These are phyloP conservation scores for Acanthamoeba lenticulata DNA, from an alignment of 208 protist genomes.

Conservation along the genomic window DNA sequence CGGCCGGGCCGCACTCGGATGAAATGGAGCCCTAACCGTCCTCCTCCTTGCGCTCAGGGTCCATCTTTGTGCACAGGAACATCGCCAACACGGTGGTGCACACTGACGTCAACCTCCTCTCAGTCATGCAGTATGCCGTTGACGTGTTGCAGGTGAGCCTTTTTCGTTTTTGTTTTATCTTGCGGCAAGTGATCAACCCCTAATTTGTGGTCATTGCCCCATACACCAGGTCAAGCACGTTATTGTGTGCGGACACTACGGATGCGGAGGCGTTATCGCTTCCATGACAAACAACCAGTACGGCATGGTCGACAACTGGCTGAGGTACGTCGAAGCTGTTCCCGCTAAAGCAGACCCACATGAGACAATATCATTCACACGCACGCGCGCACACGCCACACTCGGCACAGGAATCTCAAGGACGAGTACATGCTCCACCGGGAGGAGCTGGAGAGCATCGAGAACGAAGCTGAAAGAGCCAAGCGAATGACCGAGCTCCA, in stretches of 20 bases:
- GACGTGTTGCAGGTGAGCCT: slow-evolving; percentile 93
- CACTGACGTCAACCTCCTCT: slow-evolving; percentile 92
- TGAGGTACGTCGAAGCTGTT: neutral
- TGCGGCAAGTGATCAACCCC: no score
- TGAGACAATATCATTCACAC: neutral
- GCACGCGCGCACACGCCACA: no score
- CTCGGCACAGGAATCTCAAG: slow-evolving; percentile 65
- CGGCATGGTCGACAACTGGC: slow-evolving; percentile 78
- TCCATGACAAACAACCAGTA: slow-evolving; percentile 57
- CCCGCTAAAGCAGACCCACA: no score
- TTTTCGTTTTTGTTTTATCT: no score
- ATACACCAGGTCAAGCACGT: slow-evolving; percentile 88
- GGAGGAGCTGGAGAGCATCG: slow-evolving; percentile 69
- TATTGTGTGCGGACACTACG: slow-evolving; percentile 95
- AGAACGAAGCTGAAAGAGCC: neutral
- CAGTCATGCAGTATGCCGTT: slow-evolving; percentile 94
- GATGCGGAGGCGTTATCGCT: slow-evolving; percentile 92
- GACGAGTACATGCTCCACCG: slow-evolving; percentile 72
- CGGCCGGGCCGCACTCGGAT: neutral
- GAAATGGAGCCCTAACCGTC: no score
- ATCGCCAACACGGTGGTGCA: slow-evolving; percentile 93
- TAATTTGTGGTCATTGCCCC: neutral
- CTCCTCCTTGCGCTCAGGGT: neutral
- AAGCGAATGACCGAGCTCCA: slow-evolving; percentile 72
- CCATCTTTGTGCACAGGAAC: slow-evolving; percentile 96